phyloP scores from a whole-genome alignment of 106 monocot species.

The Dioscorea zingiberensis region DNA sequence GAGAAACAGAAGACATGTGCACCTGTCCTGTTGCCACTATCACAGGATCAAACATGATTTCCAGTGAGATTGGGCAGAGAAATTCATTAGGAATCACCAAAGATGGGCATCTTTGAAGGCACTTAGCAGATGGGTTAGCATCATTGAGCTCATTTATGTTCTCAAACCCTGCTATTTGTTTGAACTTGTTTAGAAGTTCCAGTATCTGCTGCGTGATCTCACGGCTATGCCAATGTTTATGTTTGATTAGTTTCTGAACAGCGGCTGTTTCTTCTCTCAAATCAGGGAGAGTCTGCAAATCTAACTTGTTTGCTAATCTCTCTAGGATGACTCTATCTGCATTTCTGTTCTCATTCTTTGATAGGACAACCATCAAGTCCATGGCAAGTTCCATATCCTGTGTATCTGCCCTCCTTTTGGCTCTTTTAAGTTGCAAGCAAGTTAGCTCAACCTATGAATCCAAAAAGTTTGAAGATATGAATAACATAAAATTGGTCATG shows the following conservation, averaged over 20 bases:
- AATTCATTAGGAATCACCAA: constrained; percentile 59
- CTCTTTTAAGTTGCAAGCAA: constrained; percentile 43
- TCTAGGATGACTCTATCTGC: constrained; percentile 31
- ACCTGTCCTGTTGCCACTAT: constrained; percentile 76
- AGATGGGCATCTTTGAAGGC: constrained; percentile 30
- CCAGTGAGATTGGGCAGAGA: constrained; percentile 68
- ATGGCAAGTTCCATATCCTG: constrained; percentile 33
- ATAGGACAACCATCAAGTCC: constrained; percentile 29
- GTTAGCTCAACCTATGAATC: constrained; percentile 64
- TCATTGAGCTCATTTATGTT: constrained; percentile 20
- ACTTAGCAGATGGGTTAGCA: constrained; percentile 10
- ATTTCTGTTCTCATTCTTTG: constrained; percentile 11
- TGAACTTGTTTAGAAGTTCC: constrained; percentile 35
- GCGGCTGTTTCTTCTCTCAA: constrained; percentile 34
- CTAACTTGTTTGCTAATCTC: constrained; percentile 32
- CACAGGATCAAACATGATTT: constrained; percentile 75
- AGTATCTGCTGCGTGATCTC: constrained; percentile 34
- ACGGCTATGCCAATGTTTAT: constrained; percentile 6
- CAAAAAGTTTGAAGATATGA: not conserved
- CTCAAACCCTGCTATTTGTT: constrained; percentile 35
- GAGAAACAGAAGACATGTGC: not conserved
- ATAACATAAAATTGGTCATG: no score
- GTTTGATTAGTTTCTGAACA: constrained; percentile 23
- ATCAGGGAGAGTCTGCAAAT: constrained; percentile 29
- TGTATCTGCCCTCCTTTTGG: constrained; percentile 35